Base-by-base conservation (phyloP, 2,329 filamentous ascomycete genomes). In the Fonsecaea monophora region DNA sequence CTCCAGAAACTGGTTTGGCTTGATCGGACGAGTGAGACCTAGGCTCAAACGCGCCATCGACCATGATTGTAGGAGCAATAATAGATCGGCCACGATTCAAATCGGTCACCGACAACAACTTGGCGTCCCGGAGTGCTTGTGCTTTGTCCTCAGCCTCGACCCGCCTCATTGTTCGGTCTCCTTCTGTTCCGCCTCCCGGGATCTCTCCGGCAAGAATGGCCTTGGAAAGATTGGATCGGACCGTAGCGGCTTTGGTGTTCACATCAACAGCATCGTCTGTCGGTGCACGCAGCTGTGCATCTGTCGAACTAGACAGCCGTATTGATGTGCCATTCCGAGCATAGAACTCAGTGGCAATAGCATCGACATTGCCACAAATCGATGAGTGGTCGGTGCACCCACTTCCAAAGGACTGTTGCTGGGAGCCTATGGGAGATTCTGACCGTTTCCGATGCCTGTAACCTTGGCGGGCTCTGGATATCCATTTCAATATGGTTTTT, bases 401-500 rank as follows among this genome's bases (percentile, higher is more conserved):
- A 37, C 65, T 56, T 18, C 34, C 58, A 12, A 68, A 38, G 3
- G 63, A 32, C 21, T 60, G 61, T 60, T 67, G 64, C 38, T 54
- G 12, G 4, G 53, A 2, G 10, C 42, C 55, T 35, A 30, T 32
- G 15, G 21, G 34, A n/a, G 30, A 30, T 34, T 40, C 50, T 32
- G 66, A 40, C 34, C 38, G 18, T 10, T 34, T 34, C 34, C 18
- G 34, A 12, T n/a, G 18, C 21, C 21, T 8, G 18, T 18, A 40
- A 40, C 42, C 5, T 18, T 25, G 15, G 34, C 69, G 64, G 7
- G 65, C 69, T 15, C 9, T 34, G 13, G 30, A 73, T 73, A 83
- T 86, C 90, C 90, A 92, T 63, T 89, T 86, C 25, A 91, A 80
- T 45, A 92, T 82, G 88, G 91, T 92, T 72, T 82, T 86, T 76